phyloP scores from a whole-genome alignment of 2,329 filamentous ascomycete genomes.

The Celoporthe dispersa region DNA sequence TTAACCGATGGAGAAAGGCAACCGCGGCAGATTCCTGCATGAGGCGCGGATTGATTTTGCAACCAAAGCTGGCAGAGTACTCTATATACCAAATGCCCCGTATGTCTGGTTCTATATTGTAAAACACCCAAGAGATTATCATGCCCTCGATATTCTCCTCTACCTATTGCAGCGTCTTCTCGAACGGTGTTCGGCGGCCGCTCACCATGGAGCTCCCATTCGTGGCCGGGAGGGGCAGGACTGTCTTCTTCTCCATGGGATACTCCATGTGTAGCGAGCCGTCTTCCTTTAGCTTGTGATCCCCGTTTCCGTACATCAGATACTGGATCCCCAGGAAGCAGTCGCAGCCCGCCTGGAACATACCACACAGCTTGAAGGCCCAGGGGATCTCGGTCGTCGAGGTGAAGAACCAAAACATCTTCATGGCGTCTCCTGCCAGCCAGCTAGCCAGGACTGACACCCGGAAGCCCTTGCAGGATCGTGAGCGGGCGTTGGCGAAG shows the following conservation, averaged over 20 bases:
- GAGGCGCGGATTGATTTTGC: neutral
- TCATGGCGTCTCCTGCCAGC: conserved; percentile 81
- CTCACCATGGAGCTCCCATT: conserved; percentile 30
- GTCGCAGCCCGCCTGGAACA: conserved; percentile 82
- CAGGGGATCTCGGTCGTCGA: conserved; percentile 70
- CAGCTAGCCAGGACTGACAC: conserved; percentile 77
- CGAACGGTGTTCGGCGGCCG: conserved; percentile 29
- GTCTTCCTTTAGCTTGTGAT: conserved; percentile 41
- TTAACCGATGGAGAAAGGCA: neutral
- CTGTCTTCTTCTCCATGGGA: conserved; percentile 28
- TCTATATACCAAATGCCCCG: neutral
- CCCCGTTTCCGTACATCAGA: conserved; percentile 66
- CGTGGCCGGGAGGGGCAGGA: conserved; percentile 22
- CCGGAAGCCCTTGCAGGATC: conserved; percentile 78
- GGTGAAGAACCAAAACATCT: conserved; percentile 86
- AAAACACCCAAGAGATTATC: neutral
- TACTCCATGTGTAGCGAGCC: conserved; percentile 2
- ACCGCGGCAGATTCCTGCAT: neutral
- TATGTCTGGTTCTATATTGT: conserved; percentile 16
- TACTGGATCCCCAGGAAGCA: conserved; percentile 76
- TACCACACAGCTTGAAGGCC: conserved; percentile 81
- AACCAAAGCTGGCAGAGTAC: neutral
- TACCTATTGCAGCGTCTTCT: conserved; percentile 25
- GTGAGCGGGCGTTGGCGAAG: conserved; percentile 67
- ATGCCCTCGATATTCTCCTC: no score